These are phyloP conservation scores for Brassica incana DNA, from an alignment of 345 rosid species.

Conservation along the genomic window DNA sequence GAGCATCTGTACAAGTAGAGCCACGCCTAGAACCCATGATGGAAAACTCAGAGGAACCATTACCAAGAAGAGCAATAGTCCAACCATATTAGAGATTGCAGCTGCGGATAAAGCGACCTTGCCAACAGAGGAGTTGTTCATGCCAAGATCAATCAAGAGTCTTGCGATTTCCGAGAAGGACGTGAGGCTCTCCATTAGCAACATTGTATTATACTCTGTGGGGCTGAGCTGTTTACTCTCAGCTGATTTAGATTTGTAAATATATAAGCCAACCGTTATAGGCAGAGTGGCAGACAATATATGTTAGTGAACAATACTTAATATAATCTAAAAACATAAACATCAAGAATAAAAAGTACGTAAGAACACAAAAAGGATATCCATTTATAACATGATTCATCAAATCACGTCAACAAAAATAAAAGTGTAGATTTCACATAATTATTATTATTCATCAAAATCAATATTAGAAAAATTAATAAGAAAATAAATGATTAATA, in stretches of 20 bases:
- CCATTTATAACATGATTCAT: too few species aligned
- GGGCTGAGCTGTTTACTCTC: background rate
- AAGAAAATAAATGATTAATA: too few species aligned
- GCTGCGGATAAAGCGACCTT: conserved; percentile 47
- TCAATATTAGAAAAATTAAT: too few species aligned
- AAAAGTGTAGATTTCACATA: too few species aligned
- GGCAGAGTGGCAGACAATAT: conserved; percentile 23
- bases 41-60: background rate
- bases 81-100: background rate
- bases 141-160: conserved; percentile 51
- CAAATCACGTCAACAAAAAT: too few species aligned
- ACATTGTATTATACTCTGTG: background rate
- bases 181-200: conserved; percentile 11
- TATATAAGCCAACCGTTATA: background rate
- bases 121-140: conserved; percentile 51
- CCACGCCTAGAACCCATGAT: background rate
- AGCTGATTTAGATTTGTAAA: background rate
- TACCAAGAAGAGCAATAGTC: background rate
- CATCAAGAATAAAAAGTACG: too few species aligned
- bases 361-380: too few species aligned
- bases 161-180: conserved; percentile 43
- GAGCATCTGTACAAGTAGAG: background rate
- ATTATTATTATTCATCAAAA: too few species aligned
- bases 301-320: too few species aligned
- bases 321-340: too few species aligned